These are phyloP conservation scores for Typha latifolia DNA, from an alignment of 176 grass and related monocot species.

Conservation along the genomic window DNA sequence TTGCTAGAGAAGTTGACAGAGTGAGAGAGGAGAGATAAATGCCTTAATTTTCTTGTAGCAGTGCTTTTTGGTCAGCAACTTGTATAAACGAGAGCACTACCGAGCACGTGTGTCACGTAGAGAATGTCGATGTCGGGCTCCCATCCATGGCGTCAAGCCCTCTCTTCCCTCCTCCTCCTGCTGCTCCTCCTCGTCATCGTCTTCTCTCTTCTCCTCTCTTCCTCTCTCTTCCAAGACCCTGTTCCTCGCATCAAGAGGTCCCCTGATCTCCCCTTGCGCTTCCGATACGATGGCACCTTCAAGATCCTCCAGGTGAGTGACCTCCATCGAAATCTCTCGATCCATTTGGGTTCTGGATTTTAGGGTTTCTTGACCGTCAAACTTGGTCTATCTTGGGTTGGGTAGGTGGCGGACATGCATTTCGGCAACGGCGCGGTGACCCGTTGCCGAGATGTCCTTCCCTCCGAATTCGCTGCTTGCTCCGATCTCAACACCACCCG, in stretches of 20 bases:
- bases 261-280: slow-evolving; percentile 54
- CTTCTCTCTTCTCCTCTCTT: slow-evolving; percentile 25
- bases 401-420: slow-evolving; percentile 91
- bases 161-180: slow-evolving; percentile 23
- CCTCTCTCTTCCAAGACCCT: slow-evolving; percentile 15
- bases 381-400: neutral
- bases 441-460: slow-evolving; percentile 62
- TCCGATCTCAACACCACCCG: slow-evolving; percentile 85
- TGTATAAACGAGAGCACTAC: too few species aligned
- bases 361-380: neutral
- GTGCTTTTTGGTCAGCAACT: too few species aligned
- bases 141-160: neutral
- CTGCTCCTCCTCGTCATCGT: slow-evolving; percentile 28
- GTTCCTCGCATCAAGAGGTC: slow-evolving; percentile 44
- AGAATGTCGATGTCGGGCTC: too few species aligned
- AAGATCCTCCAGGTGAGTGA: slow-evolving; percentile 66
- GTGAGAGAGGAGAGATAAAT: too few species aligned
- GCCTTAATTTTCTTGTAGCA: too few species aligned
- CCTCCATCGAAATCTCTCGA: neutral
- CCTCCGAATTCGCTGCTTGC: slow-evolving; percentile 45
- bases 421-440: slow-evolving; percentile 75
- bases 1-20: too few species aligned
- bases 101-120: too few species aligned
- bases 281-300: slow-evolving; percentile 64
- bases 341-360: neutral